phyloP scores from a whole-genome alignment of 768 basidiomycete genomes.

The Mycena maculata region DNA sequence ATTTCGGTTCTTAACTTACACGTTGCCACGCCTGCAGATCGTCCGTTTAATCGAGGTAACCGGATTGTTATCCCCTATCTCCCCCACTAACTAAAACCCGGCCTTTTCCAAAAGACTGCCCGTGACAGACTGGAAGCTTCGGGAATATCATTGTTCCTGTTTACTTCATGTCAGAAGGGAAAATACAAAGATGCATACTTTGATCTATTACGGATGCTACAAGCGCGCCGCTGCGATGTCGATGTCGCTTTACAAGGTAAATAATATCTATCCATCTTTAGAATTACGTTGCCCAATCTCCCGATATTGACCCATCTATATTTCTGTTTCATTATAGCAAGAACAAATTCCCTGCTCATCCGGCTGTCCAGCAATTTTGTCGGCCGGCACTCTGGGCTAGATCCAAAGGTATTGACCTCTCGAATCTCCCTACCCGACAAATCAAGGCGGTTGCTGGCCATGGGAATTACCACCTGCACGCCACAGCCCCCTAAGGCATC shows the following conservation, averaged over 20 bases:
- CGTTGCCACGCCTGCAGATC: conserved; percentile 21
- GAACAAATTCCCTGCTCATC: conserved; percentile 26
- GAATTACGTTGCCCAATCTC: conserved; percentile 5
- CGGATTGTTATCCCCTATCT: background rate
- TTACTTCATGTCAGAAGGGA: conserved; percentile 25
- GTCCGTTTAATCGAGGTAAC: conserved; percentile 33
- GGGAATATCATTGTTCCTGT: conserved; percentile 28
- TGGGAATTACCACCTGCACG: conserved; percentile 18
- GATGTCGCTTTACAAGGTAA: conserved; percentile 26
- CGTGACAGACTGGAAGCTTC: conserved; percentile 29
- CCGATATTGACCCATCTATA: background rate
- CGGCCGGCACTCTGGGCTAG: background rate
- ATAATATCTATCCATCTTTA: background rate
- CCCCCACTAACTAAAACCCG: conserved; percentile 2
- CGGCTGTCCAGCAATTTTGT: conserved; percentile 29
- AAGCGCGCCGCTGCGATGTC: conserved; percentile 17
- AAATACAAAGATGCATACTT: conserved; percentile 24
- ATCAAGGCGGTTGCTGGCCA: background rate
- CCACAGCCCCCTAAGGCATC: conserved; percentile 8
- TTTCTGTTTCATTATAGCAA: conserved; percentile 9
- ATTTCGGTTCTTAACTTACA: conserved; percentile 18
- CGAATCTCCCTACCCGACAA: conserved; percentile 11
- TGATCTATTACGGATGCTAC: conserved; percentile 29
- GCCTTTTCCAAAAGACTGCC: conserved; percentile 18
- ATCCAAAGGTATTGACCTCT: background rate